Percentiles rank a stretch among this genome's conserved stretches.
Evolutionary conservation across 2,329 filamentous ascomycete species (phyloP).

Genomic region (Penicillium psychrosexuale): DNA sequence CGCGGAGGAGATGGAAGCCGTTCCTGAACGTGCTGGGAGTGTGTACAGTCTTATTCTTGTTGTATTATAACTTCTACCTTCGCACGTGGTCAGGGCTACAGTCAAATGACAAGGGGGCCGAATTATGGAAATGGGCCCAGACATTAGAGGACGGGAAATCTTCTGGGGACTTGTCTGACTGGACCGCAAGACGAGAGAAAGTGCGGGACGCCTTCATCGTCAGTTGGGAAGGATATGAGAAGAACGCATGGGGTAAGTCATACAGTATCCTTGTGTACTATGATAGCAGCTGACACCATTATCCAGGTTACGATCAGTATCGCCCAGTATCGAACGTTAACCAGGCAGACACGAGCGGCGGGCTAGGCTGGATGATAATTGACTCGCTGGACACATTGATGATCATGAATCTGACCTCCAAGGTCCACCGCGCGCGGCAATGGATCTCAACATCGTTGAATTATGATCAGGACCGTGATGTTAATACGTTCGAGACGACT

Average conservation of each 20-base stretch:
- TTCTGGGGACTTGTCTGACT: slow-evolving; percentile 56
- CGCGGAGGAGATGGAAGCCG: slow-evolving; percentile 63
- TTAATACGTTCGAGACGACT: slow-evolving; percentile 96
- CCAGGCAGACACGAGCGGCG: slow-evolving; percentile 78
- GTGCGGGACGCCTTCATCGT: slow-evolving; percentile 87
- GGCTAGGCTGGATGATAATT: slow-evolving; percentile 96
- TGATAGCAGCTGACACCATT: background rate
- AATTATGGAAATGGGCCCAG: slow-evolving; percentile 57
- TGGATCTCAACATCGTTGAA: slow-evolving; percentile 80
- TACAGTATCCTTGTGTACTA: background rate
- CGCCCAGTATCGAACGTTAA: slow-evolving; percentile 77
- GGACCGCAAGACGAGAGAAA: slow-evolving; percentile 71
- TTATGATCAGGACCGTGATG: slow-evolving; percentile 90
- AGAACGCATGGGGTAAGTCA: slow-evolving; percentile 84
- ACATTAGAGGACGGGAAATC: slow-evolving; percentile 47
- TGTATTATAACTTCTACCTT: slow-evolving; percentile 54
- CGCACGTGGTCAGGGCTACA: slow-evolving; percentile 18
- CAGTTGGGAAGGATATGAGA: slow-evolving; percentile 90
- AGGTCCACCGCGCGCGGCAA: slow-evolving; percentile 77
- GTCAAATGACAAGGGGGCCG: slow-evolving; percentile 38
- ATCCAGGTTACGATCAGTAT: slow-evolving; percentile 65
- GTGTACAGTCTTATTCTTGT: slow-evolving; percentile 58
- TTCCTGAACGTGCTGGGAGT: slow-evolving; percentile 56
- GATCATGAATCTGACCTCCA: slow-evolving; percentile 91
- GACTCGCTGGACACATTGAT: slow-evolving; percentile 96